Evolutionary conservation across 2,329 filamentous ascomycete genomes (phyloP), one percentile per base, ranked within the genome.

Genomic region (Colletotrichum camelliae): DNA sequence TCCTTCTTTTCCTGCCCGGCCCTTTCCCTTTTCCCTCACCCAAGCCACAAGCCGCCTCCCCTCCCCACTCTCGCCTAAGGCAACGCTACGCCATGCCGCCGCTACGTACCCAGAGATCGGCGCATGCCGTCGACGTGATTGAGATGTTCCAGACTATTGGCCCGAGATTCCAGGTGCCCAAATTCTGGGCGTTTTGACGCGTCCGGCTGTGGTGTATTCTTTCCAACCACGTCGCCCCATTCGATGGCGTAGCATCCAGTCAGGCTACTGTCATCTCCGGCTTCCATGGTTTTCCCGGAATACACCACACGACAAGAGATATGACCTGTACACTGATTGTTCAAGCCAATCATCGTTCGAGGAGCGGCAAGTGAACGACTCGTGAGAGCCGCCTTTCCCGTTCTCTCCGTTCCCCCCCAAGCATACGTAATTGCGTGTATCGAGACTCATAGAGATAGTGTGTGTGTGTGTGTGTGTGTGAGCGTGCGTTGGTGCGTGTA

Each of bases 1-100:
- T 61, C 16, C 48, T 68, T 69, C 67, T 70, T 43, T 60, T 64
- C 78, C 79, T 31, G 78, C 77, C 78, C 79, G 27, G 78, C 77
- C 73, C 81, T 85, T 35, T 84, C 84, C 60, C 80, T 79, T 37
- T 79, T 21, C 24, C 27, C 61, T 27, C 52, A 21, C 33, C 33
- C 69, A 29, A 75, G 71, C 57, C 48, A 35, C 71, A 70, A 70
- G 71, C 64, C 73, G 62, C 37, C 55, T 70, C n/a, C 43, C 21
- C 27, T 21, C 65, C 31, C 73, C 74, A 75, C 74, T 24, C 48
- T 73, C 62, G 57, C 64, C 70, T 64, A 68, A 73, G 58, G 70
- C 58, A 70, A 33, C 57, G 21, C 67, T 70, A 73, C 60, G 60
- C 39, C 43, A 43, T 61, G 24, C 31, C 21, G 43, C 43, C 24